These are phyloP conservation scores for Mortierella antarctica DNA, from an alignment of 192 early-diverging fungal species.

Conservation along the genomic window DNA sequence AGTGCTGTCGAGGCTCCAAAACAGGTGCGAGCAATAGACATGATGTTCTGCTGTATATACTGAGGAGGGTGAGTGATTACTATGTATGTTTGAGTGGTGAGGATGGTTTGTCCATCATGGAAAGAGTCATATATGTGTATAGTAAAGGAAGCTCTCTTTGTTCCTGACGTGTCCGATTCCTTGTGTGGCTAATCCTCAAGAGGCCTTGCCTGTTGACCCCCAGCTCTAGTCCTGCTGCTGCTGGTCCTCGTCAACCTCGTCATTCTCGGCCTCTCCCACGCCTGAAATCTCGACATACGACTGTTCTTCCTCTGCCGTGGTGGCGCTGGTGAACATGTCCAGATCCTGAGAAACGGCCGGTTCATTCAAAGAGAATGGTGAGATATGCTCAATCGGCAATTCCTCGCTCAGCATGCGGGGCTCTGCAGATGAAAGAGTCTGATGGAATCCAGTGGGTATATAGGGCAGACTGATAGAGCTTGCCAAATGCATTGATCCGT, in stretches of 20 bases:
- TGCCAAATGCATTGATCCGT: background rate
- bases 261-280: constrained; percentile 33
- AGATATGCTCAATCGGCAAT: constrained; percentile 2
- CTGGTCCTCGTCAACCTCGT: constrained; percentile 4
- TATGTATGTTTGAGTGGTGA: background rate
- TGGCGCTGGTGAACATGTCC: background rate
- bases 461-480: background rate
- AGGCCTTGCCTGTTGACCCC: background rate
- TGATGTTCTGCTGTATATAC: too few relatives aligned
- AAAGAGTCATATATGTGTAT: background rate
- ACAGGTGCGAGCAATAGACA: too few relatives aligned
- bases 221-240: background rate
- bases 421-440: background rate
- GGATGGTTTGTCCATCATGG: background rate
- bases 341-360: constrained; percentile 1
- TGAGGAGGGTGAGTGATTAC: too few relatives aligned
- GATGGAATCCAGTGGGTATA: constrained; percentile 6
- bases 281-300: constrained; percentile 37
- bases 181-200: background rate
- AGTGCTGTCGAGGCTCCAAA: too few relatives aligned
- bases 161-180: background rate
- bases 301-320: constrained; percentile 12
- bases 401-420: constrained; percentile 9
- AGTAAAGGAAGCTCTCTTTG: background rate
- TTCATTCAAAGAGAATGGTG: constrained; percentile 6